Evolutionary conservation across 208 protist genomes (phyloP).

Genomic region (Porcisia deanei): DNA sequence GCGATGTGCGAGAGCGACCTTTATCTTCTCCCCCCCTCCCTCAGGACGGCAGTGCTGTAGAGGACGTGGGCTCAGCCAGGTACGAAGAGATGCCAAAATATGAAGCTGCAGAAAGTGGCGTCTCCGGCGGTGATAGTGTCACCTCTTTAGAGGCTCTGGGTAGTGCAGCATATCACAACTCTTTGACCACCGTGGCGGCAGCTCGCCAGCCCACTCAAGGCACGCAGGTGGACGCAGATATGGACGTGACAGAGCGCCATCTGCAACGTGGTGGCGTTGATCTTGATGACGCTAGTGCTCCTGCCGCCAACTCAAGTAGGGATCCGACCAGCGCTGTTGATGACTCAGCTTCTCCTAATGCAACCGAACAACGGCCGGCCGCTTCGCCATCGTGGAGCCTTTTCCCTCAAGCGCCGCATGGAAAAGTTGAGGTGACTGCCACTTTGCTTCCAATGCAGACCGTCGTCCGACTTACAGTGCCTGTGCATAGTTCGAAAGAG

Average conservation of each 20-base stretch:
- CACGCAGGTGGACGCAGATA: constrained; percentile 34
- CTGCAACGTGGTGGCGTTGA: neutral
- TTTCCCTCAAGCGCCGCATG: constrained; percentile 26
- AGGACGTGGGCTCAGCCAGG: neutral
- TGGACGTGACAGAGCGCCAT: neutral
- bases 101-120: neutral
- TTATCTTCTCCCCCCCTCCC: neutral
- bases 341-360: neutral
- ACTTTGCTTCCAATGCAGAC: constrained; percentile 38
- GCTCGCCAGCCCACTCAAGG: constrained; percentile 36
- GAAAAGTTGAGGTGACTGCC: constrained; percentile 34
- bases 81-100: constrained; percentile 17
- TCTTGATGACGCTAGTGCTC: neutral
- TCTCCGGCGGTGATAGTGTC: neutral
- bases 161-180: neutral
- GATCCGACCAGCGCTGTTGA: neutral
- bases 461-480: constrained; percentile 27
- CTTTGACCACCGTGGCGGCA: neutral
- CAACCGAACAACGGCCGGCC: neutral
- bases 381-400: constrained; percentile 15
- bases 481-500: constrained; percentile 26
- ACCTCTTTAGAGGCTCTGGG: neutral
- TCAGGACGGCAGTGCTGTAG: neutral
- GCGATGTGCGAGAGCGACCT: constrained; percentile 32
- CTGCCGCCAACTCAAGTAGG: neutral